Evolutionary conservation across 164 flowering plant species (phyloP).

Genomic region (Paratinospora sagittata): DNA sequence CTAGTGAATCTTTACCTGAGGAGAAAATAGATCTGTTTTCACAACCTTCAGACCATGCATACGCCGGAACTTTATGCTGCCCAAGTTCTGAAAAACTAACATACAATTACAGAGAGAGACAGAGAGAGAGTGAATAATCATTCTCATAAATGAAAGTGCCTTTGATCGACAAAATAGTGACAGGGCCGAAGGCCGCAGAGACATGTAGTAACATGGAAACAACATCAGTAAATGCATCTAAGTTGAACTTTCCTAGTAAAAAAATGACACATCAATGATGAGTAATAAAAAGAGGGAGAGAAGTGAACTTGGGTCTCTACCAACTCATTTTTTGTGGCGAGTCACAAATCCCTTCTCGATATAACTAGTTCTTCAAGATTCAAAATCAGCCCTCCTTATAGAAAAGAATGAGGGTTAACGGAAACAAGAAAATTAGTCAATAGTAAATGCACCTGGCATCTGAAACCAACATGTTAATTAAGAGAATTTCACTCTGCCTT

Average conservation of each 20-base stretch:
- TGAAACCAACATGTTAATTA: not conserved
- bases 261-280: slow-evolving; percentile 9
- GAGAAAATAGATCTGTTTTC: no score
- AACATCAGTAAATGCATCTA: slow-evolving; percentile 4
- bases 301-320: slow-evolving; percentile 6
- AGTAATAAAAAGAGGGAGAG: not conserved
- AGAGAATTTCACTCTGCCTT: slow-evolving; percentile 33
- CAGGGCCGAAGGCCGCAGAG: no score
- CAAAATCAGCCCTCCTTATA: slow-evolving; percentile 12
- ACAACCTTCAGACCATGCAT: no score
- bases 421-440: slow-evolving; percentile 4
- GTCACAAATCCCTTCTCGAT: slow-evolving; percentile 12
- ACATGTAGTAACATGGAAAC: no score
- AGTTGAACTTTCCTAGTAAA: slow-evolving; percentile 7
- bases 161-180: no score
- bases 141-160: not conserved
- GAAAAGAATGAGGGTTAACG: slow-evolving; percentile 14
- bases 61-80: no score
- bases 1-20: no score
- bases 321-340: not conserved
- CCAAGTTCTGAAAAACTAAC: no score
- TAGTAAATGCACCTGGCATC: slow-evolving; percentile 1
- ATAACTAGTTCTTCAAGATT: slow-evolving; percentile 9
- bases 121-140: no score
- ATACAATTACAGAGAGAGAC: no score